Conservation (phyloP, 2,329 filamentous ascomycete genomes). For the Calycina marina region DNA sequence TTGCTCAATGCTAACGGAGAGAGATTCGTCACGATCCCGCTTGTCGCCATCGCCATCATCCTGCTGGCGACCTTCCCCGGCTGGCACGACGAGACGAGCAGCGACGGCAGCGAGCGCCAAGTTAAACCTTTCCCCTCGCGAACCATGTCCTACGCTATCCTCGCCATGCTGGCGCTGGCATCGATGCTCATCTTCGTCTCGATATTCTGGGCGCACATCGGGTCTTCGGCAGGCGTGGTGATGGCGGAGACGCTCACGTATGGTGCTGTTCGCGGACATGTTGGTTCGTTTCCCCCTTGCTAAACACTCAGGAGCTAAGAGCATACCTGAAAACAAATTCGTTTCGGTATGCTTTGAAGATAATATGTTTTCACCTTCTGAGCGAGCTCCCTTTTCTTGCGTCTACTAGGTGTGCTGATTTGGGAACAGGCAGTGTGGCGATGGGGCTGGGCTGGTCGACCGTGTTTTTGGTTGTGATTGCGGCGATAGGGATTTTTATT, state of each 20-base stretch:
- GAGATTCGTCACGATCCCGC: conserved; percentile 4
- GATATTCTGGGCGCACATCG: conserved; percentile 6
- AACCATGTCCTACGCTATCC: conserved; percentile 2
- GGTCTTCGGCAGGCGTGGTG: conserved; percentile 1
- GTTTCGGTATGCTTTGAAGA: no score
- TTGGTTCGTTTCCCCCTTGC: no score
- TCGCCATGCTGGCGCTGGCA: conserved; percentile 2
- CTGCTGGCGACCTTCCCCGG: conserved; percentile 7
- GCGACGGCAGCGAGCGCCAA: conserved; percentile 51
- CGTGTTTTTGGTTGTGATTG: conserved; percentile 3
- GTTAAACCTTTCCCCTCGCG: conserved; percentile 84
- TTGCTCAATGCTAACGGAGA: neutral
- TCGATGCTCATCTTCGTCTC: conserved; percentile 6
- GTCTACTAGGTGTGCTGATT: no score
- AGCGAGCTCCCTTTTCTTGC: no score
- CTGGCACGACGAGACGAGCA: conserved; percentile 6
- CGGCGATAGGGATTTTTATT: conserved; percentile 1
- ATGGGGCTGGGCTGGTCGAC: conserved; percentile 7
- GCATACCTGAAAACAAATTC: no score
- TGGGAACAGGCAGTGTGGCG: conserved; percentile 3
- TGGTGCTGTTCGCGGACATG: conserved; percentile 5
- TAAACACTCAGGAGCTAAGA: no score
- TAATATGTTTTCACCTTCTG: no score
- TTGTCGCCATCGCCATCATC: conserved; percentile 2
- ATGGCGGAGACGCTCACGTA: conserved; percentile 6